Evolutionary conservation across 352 stramenopile genomes (phyloP).

Genomic region (Phytophthora quininea): DNA sequence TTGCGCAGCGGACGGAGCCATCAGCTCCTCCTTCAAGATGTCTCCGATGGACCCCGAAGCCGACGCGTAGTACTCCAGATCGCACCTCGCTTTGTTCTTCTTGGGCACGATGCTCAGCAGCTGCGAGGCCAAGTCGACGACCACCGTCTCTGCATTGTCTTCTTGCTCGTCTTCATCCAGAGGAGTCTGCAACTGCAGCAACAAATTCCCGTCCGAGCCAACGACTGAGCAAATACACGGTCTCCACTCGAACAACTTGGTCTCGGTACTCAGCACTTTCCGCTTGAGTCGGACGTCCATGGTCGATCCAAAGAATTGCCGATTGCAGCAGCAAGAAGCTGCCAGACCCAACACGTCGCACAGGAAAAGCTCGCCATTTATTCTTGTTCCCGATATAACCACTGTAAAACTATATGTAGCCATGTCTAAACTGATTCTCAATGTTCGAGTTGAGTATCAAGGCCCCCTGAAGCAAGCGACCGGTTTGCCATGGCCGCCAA

Average conservation of each 20-base stretch:
- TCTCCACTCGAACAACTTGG: conserved; percentile 73
- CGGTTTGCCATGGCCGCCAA: conserved; percentile 12
- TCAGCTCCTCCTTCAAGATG: conserved; percentile 59
- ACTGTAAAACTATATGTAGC: conserved; percentile 17
- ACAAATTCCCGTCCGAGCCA: conserved; percentile 34
- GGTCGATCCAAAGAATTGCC: neutral
- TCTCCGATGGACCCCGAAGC: conserved; percentile 17
- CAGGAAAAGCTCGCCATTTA: too few relatives aligned
- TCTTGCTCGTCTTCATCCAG: conserved; percentile 37
- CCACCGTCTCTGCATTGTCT: conserved; percentile 20
- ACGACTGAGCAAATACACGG: conserved; percentile 52
- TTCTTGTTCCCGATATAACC: neutral
- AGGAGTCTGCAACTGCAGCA: conserved; percentile 36
- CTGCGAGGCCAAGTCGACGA: conserved; percentile 52
- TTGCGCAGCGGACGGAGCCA: conserved; percentile 69
- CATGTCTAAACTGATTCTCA: conserved; percentile 11
- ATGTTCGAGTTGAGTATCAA: neutral
- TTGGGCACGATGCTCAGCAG: conserved; percentile 54
- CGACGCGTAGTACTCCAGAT: conserved; percentile 48
- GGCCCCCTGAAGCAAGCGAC: neutral
- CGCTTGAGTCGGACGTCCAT: conserved; percentile 54
- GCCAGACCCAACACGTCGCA: too few relatives aligned
- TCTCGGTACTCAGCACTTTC: conserved; percentile 62
- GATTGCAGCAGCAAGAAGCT: too few relatives aligned
- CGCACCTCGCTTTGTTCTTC: conserved; percentile 68